Conservation (phyloP, 176 grass and related monocot species). For the Oryza rufipogon region DNA sequence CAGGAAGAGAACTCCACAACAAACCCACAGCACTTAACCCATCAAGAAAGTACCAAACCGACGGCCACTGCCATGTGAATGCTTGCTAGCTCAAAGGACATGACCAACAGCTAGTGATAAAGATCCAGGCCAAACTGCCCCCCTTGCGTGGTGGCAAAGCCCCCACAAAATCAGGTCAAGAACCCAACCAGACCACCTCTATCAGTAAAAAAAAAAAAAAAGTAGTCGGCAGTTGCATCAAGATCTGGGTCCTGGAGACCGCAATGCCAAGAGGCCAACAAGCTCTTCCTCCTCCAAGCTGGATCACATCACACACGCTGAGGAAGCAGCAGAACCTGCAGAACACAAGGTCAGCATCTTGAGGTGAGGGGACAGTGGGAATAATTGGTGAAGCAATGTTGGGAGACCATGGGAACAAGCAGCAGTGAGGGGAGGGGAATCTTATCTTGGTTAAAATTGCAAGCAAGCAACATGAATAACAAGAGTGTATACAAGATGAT, state of each 20-base stretch:
- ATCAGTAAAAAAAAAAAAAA: slow-evolving; percentile 67
- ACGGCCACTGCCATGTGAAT: slow-evolving; percentile 45
- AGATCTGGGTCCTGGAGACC: slow-evolving; percentile 59
- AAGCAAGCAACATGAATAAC: slow-evolving; percentile 54
- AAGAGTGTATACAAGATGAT: slow-evolving; percentile 29
- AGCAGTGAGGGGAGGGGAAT: slow-evolving; percentile 66
- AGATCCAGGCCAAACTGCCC: slow-evolving; percentile 50
- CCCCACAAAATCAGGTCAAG: slow-evolving; percentile 56
- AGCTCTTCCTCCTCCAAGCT: slow-evolving; percentile 40
- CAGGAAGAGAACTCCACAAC: slow-evolving; percentile 47
- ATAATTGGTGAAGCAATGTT: slow-evolving; percentile 72
- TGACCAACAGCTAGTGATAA: slow-evolving; percentile 54
- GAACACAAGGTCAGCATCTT: slow-evolving; percentile 79
- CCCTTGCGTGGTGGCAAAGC: slow-evolving; percentile 48
- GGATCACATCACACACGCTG: slow-evolving; percentile 40
- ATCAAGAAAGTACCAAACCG: slow-evolving; percentile 59
- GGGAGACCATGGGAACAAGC: slow-evolving; percentile 86
- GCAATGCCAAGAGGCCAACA: slow-evolving; percentile 50
- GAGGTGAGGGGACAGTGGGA: slow-evolving; percentile 68
- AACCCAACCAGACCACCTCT: slow-evolving; percentile 40
- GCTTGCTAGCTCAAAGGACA: slow-evolving; percentile 42
- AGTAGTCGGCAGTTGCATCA: slow-evolving; percentile 42
- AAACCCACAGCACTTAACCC: slow-evolving; percentile 60
- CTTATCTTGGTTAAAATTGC: slow-evolving; percentile 55
- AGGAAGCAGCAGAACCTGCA: slow-evolving; percentile 51